Conservation (phyloP, 1,284 basidiomycete species). For the Macrocystidia cucumis region DNA sequence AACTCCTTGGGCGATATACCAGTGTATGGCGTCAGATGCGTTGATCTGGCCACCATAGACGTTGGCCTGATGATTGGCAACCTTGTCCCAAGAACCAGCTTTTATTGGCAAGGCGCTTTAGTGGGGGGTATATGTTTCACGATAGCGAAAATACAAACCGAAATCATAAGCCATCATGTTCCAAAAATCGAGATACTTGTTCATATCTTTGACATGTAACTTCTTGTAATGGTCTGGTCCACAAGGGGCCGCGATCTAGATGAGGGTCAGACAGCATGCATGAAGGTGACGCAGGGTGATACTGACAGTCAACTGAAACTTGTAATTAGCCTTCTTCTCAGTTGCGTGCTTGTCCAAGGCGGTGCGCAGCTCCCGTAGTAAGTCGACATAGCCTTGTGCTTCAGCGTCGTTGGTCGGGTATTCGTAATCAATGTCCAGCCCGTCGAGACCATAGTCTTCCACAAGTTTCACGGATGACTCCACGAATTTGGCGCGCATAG, state of each 20-base stretch:
- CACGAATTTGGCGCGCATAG: constrained; percentile 71
- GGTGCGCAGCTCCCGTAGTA: constrained; percentile 63
- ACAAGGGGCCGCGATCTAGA: constrained; percentile 85
- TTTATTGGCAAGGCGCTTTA: constrained; percentile 3
- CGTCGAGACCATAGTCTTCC: constrained; percentile 74
- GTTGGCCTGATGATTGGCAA: constrained; percentile 87
- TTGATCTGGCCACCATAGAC: constrained; percentile 64
- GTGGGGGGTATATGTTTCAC: constrained; percentile 3
- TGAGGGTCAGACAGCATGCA: not conserved
- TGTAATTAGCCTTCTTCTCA: constrained; percentile 50
- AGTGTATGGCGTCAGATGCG: constrained; percentile 63
- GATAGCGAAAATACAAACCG: constrained; percentile 33
- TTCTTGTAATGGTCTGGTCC: constrained; percentile 83
- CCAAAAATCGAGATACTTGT: constrained; percentile 87
- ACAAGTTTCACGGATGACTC: constrained; percentile 70
- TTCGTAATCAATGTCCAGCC: constrained; percentile 80
- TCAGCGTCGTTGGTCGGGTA: constrained; percentile 70
- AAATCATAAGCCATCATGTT: constrained; percentile 94
- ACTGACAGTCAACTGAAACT: constrained; percentile 70
- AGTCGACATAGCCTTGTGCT: constrained; percentile 64
- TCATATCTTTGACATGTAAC: constrained; percentile 79
- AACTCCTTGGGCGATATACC: constrained; percentile 72
- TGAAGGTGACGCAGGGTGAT: constrained; percentile 1
- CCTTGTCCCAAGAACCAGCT: constrained; percentile 80
- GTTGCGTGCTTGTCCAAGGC: constrained; percentile 63